These are phyloP conservation scores for Ambrosiella xylebori DNA, from an alignment of 2,329 filamentous ascomycete genomes.

Conservation along the genomic window DNA sequence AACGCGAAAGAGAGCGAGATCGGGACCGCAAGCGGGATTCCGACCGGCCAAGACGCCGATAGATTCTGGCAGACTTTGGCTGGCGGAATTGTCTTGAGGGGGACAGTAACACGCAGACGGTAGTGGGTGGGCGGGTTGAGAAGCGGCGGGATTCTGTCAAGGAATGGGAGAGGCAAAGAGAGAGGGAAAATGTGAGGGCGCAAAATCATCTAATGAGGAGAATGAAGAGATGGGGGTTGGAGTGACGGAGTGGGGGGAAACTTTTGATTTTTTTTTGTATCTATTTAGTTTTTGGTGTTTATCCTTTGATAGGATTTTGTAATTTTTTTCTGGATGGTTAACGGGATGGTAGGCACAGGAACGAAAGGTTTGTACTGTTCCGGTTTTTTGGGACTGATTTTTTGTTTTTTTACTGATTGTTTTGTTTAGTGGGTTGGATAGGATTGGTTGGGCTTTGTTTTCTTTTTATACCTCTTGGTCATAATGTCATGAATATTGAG, in stretches of 20 bases:
- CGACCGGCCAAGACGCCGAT: neutral
- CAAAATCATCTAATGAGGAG: neutral
- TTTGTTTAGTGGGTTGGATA: neutral
- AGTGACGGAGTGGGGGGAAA: neutral
- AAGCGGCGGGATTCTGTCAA: too few species aligned
- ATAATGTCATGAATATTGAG: neutral
- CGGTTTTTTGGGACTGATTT: neutral
- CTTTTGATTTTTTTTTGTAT: neutral
- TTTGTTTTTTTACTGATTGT: neutral
- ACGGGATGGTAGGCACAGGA: neutral
- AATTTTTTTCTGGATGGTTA: neutral
- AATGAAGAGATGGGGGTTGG: neutral
- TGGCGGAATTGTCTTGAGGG: neutral
- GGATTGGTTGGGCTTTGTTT: neutral
- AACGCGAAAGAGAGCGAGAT: neutral
- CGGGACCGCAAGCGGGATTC: slow-evolving; percentile 1
- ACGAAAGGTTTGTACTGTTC: neutral
- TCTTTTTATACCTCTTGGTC: neutral
- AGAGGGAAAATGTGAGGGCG: neutral
- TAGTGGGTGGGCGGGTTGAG: neutral
- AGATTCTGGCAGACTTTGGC: neutral
- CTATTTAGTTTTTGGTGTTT: neutral
- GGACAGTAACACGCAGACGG: neutral
- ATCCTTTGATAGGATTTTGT: neutral
- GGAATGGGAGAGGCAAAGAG: neutral